Evolutionary conservation across 2,329 filamentous ascomycete species (phyloP).

Genomic region (Xylariomycetidae sp.): DNA sequence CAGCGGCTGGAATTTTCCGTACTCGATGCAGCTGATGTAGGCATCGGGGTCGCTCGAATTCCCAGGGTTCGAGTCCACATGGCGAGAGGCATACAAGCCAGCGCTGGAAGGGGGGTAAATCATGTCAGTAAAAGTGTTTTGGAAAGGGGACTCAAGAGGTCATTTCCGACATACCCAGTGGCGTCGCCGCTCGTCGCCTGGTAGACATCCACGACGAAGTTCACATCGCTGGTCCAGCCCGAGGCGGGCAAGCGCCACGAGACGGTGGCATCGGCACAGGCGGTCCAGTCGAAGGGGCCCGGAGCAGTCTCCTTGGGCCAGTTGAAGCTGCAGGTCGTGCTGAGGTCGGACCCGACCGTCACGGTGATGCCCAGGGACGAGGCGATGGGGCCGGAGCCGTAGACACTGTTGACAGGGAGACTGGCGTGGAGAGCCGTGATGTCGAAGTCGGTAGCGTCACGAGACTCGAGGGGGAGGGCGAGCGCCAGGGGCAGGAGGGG

Average conservation of each 20-base stretch:
- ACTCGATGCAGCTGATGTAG: slow-evolving; percentile 20
- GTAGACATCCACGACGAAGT: slow-evolving; percentile 19
- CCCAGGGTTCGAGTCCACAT: slow-evolving; percentile 11
- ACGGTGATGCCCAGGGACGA: slow-evolving; percentile 15
- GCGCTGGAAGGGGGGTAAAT: too few relatives aligned
- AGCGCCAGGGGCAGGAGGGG: slow-evolving; percentile 12
- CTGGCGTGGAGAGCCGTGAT: slow-evolving; percentile 16
- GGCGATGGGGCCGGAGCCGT: slow-evolving; percentile 12
- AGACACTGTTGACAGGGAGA: slow-evolving; percentile 13
- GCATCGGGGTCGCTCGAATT: slow-evolving; percentile 16
- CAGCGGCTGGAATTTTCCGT: slow-evolving; percentile 21
- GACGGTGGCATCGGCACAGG: slow-evolving; percentile 12
- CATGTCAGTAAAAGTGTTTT: slow-evolving; percentile 11
- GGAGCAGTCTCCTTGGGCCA: slow-evolving; percentile 16
- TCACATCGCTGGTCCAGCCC: slow-evolving; percentile 15
- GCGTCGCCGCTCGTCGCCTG: too few relatives aligned
- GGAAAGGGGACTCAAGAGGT: too few relatives aligned
- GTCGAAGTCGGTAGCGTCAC: slow-evolving; percentile 12
- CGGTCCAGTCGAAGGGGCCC: slow-evolving; percentile 16
- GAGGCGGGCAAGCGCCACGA: slow-evolving; percentile 17
- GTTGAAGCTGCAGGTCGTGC: slow-evolving; percentile 16
- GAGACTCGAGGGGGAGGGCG: slow-evolving; percentile 14
- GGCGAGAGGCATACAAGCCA: slow-evolving; percentile 16
- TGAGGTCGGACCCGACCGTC: slow-evolving; percentile 8
- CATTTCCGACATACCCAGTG: too few relatives aligned